These are phyloP conservation scores for Pelargonium exstipulatum DNA, from an alignment of 441 rosid species.

Conservation along the genomic window DNA sequence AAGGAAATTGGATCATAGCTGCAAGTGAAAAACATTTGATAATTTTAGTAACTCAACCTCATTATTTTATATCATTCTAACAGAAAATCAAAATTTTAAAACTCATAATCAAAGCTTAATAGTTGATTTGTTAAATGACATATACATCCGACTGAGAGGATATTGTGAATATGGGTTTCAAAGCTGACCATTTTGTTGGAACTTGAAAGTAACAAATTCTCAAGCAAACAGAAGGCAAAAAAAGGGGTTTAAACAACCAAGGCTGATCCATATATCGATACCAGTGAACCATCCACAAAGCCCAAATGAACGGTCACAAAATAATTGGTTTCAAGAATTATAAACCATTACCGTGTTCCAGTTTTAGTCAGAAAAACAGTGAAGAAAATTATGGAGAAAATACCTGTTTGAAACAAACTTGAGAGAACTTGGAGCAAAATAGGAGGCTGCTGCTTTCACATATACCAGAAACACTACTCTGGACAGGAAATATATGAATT, in stretches of 20 bases:
- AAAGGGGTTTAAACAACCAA: not conserved
- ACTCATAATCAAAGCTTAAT: not conserved
- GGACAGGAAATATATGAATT: not conserved
- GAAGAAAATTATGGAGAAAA: not conserved
- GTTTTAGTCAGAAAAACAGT: not conserved
- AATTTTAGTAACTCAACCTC: not conserved
- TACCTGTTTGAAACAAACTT: conserved; percentile 3
- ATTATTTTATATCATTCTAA: not conserved
- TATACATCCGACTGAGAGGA: no score
- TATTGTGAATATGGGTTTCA: not conserved
- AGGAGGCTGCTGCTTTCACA: not conserved
- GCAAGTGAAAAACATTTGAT: conserved; percentile 7
- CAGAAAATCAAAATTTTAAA: not conserved
- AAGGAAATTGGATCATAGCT: not conserved
- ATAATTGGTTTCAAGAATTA: not conserved
- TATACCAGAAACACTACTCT: not conserved
- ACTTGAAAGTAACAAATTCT: no score
- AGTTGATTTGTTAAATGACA: not conserved
- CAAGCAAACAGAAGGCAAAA: not conserved
- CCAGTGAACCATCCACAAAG: conserved; percentile 1
- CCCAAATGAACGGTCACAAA: not conserved
- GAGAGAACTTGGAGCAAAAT: not conserved
- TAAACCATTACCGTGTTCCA: not conserved
- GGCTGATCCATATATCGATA: not conserved
- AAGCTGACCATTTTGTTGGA: not conserved